A percentile compares a stretch with the other conserved stretches of the same genome.
Evolutionary conservation across 805 yeast species (phyloP).

Genomic region (Pichia occidentalis): DNA sequence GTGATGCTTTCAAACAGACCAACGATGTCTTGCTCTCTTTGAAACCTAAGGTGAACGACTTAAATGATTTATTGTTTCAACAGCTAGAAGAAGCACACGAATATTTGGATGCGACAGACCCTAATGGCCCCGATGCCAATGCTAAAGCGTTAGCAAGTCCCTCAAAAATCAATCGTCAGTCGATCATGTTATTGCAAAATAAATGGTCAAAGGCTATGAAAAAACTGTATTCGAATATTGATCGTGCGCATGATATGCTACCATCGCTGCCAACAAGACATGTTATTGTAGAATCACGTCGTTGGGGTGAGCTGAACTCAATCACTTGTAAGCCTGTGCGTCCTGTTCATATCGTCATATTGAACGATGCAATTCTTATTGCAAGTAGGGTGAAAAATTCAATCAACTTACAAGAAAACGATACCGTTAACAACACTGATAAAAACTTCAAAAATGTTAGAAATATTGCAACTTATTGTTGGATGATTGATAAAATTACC

Average conservation of each 20-base stretch:
- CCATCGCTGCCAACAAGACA: constrained; percentile 77
- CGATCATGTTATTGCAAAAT: constrained; percentile 65
- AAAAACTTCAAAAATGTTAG: constrained; percentile 9
- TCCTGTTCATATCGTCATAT: constrained; percentile 65
- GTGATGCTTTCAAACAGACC: constrained; percentile 55
- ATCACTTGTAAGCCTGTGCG: constrained; percentile 79
- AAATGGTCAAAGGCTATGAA: constrained; percentile 75
- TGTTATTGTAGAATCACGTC: constrained; percentile 66
- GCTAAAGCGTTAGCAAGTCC: too few relatives aligned
- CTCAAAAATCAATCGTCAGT: constrained; percentile 54
- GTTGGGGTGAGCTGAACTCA: constrained; percentile 82
- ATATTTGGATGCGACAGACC: constrained; percentile 4
- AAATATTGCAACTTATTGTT: constrained; percentile 64
- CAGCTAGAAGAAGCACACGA: constrained; percentile 27
- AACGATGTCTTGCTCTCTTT: constrained; percentile 57
- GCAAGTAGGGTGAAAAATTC: constrained; percentile 51
- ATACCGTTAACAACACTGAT: constrained; percentile 21
- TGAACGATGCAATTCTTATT: constrained; percentile 70
- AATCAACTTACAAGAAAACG: constrained; percentile 2
- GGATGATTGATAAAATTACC: constrained; percentile 48
- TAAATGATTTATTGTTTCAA: constrained; percentile 51
- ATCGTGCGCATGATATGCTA: constrained; percentile 79
- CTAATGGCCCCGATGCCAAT: not conserved
- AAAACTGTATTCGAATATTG: constrained; percentile 71
- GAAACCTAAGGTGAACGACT: constrained; percentile 51